phyloP scores from a whole-genome alignment of 2,329 filamentous ascomycete species.

The Fusarium coicis region DNA sequence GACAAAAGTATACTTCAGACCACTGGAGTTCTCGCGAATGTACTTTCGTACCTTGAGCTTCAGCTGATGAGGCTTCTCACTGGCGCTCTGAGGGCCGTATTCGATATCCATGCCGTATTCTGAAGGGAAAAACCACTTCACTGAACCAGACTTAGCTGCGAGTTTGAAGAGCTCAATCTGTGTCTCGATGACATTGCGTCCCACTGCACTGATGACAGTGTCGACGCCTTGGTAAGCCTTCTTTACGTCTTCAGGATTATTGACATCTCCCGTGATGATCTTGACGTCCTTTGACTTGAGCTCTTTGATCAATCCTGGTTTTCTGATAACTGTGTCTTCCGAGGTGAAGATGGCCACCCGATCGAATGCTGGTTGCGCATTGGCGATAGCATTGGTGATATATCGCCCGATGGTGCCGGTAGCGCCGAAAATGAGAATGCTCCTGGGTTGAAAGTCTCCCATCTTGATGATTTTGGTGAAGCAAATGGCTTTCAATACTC shows the following conservation, averaged over 20 bases:
- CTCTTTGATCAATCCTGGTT: constrained; percentile 31
- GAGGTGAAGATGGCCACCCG: constrained; percentile 51
- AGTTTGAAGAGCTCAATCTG: constrained; percentile 72
- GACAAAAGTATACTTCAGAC: constrained; percentile 71
- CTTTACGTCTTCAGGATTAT: constrained; percentile 57
- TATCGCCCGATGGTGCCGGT: constrained; percentile 56
- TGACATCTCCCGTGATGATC: constrained; percentile 52
- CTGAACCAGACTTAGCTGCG: constrained; percentile 62
- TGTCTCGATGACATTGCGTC: constrained; percentile 68
- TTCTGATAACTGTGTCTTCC: constrained; percentile 20
- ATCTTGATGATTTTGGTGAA: constrained; percentile 1
- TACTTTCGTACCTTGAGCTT: constrained; percentile 76
- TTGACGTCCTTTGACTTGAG: constrained; percentile 38
- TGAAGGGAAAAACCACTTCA: constrained; percentile 74
- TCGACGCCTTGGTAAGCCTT: constrained; percentile 70
- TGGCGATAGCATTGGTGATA: constrained; percentile 52
- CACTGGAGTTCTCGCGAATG: constrained; percentile 62
- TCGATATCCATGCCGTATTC: constrained; percentile 76
- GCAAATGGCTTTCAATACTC: background rate
- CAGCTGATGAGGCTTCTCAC: constrained; percentile 74
- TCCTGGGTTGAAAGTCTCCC: constrained; percentile 33
- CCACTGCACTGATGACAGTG: constrained; percentile 73
- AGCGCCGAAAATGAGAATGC: constrained; percentile 50
- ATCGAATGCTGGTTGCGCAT: constrained; percentile 49
- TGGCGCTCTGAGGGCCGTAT: constrained; percentile 65